Conservation (phyloP, 768 basidiomycete genomes). For the Mycena olivaceomarginata region DNA sequence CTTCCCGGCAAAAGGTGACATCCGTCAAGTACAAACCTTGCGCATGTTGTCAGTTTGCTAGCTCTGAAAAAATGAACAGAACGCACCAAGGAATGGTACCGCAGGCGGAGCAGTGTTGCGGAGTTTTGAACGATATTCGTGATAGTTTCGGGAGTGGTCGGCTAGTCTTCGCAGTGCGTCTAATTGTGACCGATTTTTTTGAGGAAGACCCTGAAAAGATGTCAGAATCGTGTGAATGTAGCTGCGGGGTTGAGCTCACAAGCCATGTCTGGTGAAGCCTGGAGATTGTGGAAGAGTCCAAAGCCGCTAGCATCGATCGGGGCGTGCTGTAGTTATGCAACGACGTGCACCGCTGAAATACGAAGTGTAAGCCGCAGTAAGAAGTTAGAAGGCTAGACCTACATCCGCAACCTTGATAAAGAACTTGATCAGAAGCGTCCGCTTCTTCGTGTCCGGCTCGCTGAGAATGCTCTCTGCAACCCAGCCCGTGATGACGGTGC, state of each 20-base stretch:
- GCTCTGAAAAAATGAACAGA: not conserved
- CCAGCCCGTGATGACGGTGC: constrained; percentile 96
- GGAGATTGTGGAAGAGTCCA: constrained; percentile 97
- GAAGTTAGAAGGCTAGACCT: constrained; percentile 55
- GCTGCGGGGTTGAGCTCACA: constrained; percentile 66
- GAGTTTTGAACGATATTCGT: constrained; percentile 92
- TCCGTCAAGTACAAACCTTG: constrained; percentile 92
- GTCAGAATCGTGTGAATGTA: not conserved
- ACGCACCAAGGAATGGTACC: constrained; percentile 93
- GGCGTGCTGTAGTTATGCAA: constrained; percentile 95
- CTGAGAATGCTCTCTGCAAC: constrained; percentile 95
- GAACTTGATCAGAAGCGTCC: constrained; percentile 88
- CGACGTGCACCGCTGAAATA: constrained; percentile 83
- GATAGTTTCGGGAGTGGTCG: constrained; percentile 93
- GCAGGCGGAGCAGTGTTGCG: constrained; percentile 94
- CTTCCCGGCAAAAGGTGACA: constrained; percentile 96
- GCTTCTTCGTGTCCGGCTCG: constrained; percentile 92
- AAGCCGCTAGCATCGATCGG: constrained; percentile 93
- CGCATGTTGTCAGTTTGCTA: constrained; percentile 40
- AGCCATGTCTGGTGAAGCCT: constrained; percentile 95
- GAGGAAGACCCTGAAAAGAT: constrained; percentile 81
- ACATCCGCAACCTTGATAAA: constrained; percentile 96
- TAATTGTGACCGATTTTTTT: constrained; percentile 89
- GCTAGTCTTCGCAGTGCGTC: constrained; percentile 90
- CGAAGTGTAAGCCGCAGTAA: constrained; percentile 18